Conservation (phyloP, 169 alveolate genomes). For the Cystoisospora suis region DNA sequence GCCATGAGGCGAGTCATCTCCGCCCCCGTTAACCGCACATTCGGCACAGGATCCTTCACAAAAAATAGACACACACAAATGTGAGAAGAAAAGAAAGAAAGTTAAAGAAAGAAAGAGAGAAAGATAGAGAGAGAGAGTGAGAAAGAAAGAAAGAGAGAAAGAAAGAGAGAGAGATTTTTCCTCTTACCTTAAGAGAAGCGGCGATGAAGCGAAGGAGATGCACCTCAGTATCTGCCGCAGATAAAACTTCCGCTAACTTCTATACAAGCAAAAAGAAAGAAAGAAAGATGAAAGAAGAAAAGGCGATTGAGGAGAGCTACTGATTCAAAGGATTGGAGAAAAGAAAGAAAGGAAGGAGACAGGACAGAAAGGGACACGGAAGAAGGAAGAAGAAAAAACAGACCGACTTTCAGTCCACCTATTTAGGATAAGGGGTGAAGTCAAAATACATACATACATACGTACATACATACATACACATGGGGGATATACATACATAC, state of each 20-base stretch:
- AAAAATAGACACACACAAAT: background rate
- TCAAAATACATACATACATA: background rate
- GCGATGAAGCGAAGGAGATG: constrained; percentile 20
- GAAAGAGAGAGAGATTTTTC: background rate
- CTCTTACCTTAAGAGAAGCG: constrained; percentile 15
- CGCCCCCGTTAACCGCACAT: constrained; percentile 37
- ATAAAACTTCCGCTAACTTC: background rate
- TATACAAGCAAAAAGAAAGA: background rate
- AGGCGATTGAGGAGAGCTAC: too few species aligned
- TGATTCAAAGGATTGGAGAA: too few species aligned
- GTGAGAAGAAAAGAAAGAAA: background rate
- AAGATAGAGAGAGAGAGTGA: background rate
- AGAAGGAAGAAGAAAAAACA: too few species aligned
- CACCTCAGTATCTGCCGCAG: background rate
- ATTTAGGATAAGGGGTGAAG: too few species aligned
- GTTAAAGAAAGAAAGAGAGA: background rate
- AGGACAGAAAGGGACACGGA: too few species aligned
- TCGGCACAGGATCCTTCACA: constrained; percentile 21
- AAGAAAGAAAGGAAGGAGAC: too few species aligned
- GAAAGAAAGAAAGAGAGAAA: background rate
- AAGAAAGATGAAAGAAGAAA: too few species aligned
- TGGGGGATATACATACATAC: background rate
- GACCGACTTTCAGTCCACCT: too few species aligned
- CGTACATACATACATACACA: background rate
- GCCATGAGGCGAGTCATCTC: constrained; percentile 9